Evolutionary conservation across 345 rosid species (phyloP), one percentile per base, ranked within the genome.

Genomic region (Eucalyptus polyanthemos): DNA sequence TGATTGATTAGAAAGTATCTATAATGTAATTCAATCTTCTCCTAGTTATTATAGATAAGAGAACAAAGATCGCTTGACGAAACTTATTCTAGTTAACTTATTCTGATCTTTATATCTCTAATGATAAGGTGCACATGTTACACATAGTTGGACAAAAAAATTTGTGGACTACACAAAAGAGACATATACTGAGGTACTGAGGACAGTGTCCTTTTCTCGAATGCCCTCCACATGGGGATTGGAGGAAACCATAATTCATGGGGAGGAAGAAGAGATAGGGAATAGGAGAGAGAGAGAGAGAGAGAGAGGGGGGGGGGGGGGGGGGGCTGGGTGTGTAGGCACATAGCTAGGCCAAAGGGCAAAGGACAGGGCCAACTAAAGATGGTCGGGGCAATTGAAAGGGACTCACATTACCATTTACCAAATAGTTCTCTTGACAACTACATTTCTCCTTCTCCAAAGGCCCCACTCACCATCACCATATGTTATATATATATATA

Each of bases 251-350:
- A 9, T 76, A 40, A 21, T 40, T 76, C 47, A 11, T 76, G 25
- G 45, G 81, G 45, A 17, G 81, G 8, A 37, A 37, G 45, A 19
- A 37, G 81, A 37, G 81, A 72, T 34, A 37, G 45, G 25, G 27
- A 8, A 21, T 5, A 19, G 45, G 44, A 24, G 11, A 4, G 5
- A 19, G 10, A 53, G 56, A 53, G 58, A 8, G 9, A 1, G 22
- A 1, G 8, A 1, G 54, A 0, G 9, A 1, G 53, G 0, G 7
- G 3, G 53, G 1, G 17, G 7, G 51, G 6, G 19, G 54, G 13
- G 80, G 42, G 4, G 19, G 5, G n/a, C n/a, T 34, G 42, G 42
- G 25, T 3, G 45, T 37, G 83, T 37, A 72, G 83, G 83, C 83
- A 76, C 47, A 40, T 40, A 76, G 83, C 47, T 76, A 76, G 83